These are phyloP conservation scores for Penicillium carneum DNA, from an alignment of 2,329 filamentous ascomycete species.

Conservation along the genomic window DNA sequence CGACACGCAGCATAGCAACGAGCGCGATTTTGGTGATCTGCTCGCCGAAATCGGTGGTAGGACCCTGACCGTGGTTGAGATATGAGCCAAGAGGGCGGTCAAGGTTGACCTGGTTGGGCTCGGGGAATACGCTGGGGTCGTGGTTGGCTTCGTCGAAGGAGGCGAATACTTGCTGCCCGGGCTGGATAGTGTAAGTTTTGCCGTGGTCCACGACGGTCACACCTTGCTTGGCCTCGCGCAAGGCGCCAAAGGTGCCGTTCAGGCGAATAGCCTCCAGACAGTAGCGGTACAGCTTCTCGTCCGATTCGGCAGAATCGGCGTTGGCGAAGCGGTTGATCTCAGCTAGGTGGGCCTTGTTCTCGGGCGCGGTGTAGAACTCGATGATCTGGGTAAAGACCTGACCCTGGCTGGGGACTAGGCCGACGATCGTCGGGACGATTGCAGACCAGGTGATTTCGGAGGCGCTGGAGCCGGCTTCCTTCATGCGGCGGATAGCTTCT, in stretches of 20 bases:
- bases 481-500: constrained; percentile 69
- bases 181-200: constrained; percentile 59
- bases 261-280: constrained; percentile 75
- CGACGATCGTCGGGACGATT: constrained; percentile 70
- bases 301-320: constrained; percentile 62
- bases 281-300: constrained; percentile 72
- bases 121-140: constrained; percentile 67
- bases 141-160: constrained; percentile 65
- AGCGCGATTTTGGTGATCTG: constrained; percentile 68
- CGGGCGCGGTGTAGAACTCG: constrained; percentile 72
- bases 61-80: constrained; percentile 68
- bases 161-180: constrained; percentile 69
- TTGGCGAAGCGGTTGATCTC: constrained; percentile 68
- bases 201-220: constrained; percentile 62
- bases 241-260: constrained; percentile 67
- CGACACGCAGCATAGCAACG: constrained; percentile 70
- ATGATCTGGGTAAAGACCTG: constrained; percentile 75
- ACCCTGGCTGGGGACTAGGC: constrained; percentile 74
- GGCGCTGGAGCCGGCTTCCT: constrained; percentile 67
- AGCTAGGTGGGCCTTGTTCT: constrained; percentile 63
- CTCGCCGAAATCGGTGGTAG: constrained; percentile 68
- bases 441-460: constrained; percentile 75
- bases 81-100: constrained; percentile 70
- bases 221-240: constrained; percentile 61
- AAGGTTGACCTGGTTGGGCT: constrained; percentile 67